phyloP scores from a whole-genome alignment of 495 filamentous ascomycete genomes.

The Aspergillus taichungensis region DNA sequence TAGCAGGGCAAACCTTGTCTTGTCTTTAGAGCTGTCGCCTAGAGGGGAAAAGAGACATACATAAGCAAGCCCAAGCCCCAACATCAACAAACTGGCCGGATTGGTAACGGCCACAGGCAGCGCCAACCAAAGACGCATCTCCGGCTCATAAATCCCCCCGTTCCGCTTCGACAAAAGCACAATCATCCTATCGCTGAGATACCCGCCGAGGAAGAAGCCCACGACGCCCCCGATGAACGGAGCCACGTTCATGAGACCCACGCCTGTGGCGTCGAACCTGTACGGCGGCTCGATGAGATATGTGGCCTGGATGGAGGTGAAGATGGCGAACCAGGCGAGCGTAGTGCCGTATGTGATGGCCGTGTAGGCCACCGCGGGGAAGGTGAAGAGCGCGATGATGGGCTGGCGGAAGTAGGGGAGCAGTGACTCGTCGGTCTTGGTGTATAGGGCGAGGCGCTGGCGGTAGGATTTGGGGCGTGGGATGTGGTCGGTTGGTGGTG shows the following conservation, averaged over 20 bases:
- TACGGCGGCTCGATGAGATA: constrained; percentile 29
- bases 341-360: constrained; percentile 27
- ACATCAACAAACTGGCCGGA: constrained; percentile 23
- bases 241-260: constrained; percentile 32
- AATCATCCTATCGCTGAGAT: constrained; percentile 27
- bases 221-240: constrained; percentile 29
- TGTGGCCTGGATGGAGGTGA: constrained; percentile 20
- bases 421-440: constrained; percentile 14
- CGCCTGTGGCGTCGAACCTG: constrained; percentile 25
- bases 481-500: constrained; percentile 2
- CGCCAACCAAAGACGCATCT: constrained; percentile 29
- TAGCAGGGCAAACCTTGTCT: too few species aligned
- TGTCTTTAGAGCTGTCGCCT: too few species aligned
- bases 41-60: too few species aligned
- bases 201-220: constrained; percentile 25
- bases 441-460: constrained; percentile 20
- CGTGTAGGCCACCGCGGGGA: constrained; percentile 28
- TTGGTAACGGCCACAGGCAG: constrained; percentile 17
- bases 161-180: constrained; percentile 28
- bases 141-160: constrained; percentile 33
- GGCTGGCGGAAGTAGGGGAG: constrained; percentile 20
- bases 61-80: constrained; percentile 21
- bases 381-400: constrained; percentile 15
- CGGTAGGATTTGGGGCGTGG: constrained; percentile 12
- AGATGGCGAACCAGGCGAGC: constrained; percentile 25